Conservation (phyloP, 1,284 basidiomycete species). For the Phellopilus nigrolimitatus region DNA sequence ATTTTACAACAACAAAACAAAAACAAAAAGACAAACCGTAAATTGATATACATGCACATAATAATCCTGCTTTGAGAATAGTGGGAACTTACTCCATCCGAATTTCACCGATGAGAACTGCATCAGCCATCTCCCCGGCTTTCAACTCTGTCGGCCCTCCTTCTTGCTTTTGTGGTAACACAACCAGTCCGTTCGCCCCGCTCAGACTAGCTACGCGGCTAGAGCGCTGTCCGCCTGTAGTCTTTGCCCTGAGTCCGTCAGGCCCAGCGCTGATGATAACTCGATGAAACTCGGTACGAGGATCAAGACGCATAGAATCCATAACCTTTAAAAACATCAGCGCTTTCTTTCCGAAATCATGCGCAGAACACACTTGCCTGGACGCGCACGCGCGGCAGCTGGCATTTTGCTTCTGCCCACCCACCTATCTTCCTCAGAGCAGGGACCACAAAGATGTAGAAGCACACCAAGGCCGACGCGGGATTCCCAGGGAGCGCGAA, state of each 20-base stretch:
- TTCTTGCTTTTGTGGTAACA: slow-evolving; percentile 49
- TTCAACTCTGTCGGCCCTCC: slow-evolving; percentile 39
- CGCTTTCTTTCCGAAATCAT: background rate
- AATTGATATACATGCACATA: background rate
- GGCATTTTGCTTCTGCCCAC: slow-evolving; percentile 48
- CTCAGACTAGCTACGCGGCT: slow-evolving; percentile 73
- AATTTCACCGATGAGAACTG: slow-evolving; percentile 67
- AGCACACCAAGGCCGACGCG: slow-evolving; percentile 83
- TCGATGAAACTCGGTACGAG: slow-evolving; percentile 79
- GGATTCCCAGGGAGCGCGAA: slow-evolving; percentile 90
- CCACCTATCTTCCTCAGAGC: slow-evolving; percentile 72
- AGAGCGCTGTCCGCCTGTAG: slow-evolving; percentile 82
- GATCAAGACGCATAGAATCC: slow-evolving; percentile 60
- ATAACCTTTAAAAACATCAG: slow-evolving; percentile 39
- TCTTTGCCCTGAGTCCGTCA: slow-evolving; percentile 57
- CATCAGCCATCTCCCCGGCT: slow-evolving; percentile 49
- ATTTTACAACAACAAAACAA: too few relatives aligned
- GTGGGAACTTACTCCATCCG: slow-evolving; percentile 29
- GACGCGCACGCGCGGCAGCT: slow-evolving; percentile 63
- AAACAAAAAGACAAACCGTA: too few relatives aligned
- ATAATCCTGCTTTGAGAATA: too few relatives aligned
- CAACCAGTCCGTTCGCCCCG: slow-evolving; percentile 72
- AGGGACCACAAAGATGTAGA: slow-evolving; percentile 81
- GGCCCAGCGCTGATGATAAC: slow-evolving; percentile 50
- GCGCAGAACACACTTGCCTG: slow-evolving; percentile 40